Evolutionary conservation across 1,284 basidiomycete species (phyloP).

Genomic region (Marasmius tenuissimus): DNA sequence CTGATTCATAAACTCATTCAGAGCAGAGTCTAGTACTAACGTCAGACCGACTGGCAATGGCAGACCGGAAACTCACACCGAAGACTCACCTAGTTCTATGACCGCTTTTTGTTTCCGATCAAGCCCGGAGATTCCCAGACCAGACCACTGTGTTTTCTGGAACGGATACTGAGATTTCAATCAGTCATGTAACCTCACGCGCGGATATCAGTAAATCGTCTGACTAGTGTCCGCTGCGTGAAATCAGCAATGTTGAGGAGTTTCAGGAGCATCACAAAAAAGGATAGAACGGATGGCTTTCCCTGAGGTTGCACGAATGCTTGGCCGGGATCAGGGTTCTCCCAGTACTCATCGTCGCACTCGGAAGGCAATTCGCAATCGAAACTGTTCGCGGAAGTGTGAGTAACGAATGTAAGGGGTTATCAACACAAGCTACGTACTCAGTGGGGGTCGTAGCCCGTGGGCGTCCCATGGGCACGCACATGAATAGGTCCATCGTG

Average conservation of each 20-base stretch:
- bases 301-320: not conserved
- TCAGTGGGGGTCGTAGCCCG: slow-evolving; percentile 71
- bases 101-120: not conserved
- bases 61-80: not conserved
- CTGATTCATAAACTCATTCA: slow-evolving; percentile 59
- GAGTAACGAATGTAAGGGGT: slow-evolving; percentile 18
- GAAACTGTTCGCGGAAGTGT: not conserved
- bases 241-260: not conserved
- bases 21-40: slow-evolving; percentile 39
- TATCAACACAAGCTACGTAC: slow-evolving; percentile 24
- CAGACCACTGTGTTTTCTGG: not conserved
- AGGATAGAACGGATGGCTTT: not conserved
- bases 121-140: not conserved
- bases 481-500: slow-evolving; percentile 27
- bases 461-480: slow-evolving; percentile 62
- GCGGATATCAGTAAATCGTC: not conserved
- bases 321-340: not conserved
- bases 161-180: not conserved
- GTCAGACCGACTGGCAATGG: no score
- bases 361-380: not conserved
- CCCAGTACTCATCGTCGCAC: slow-evolving; percentile 2
- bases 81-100: not conserved
- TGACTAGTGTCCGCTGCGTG: not conserved
- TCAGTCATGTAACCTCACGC: not conserved
- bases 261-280: not conserved